Percentiles rank a stretch among this genome's conserved stretches.
Evolutionary conservation across 257 asterid species (phyloP).

Genomic region (Nicotiana tomentosiformis): DNA sequence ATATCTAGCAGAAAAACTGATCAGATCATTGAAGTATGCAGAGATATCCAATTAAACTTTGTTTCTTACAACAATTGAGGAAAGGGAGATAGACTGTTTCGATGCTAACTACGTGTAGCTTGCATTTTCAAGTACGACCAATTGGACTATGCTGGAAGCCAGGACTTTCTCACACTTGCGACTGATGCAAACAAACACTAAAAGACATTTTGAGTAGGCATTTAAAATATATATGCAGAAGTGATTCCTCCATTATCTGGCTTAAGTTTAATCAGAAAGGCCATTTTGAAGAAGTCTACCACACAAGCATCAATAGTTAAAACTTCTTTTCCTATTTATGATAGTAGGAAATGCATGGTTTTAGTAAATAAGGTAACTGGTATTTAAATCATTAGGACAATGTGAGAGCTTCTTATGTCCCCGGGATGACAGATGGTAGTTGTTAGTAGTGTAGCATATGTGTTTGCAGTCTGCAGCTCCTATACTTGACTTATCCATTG

Average conservation of each 20-base stretch:
- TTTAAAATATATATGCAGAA: neutral
- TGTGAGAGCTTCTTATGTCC: neutral
- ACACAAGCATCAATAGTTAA: neutral
- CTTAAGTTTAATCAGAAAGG: neutral
- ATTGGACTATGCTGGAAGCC: neutral
- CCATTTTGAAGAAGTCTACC: neutral
- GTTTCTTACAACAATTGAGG: neutral
- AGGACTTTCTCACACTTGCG: neutral
- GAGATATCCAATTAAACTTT: neutral
- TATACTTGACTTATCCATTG: neutral
- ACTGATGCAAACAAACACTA: neutral
- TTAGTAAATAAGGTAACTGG: neutral
- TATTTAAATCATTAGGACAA: neutral
- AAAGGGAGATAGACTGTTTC: neutral
- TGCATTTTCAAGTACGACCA: neutral
- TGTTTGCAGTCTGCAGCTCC: neutral
- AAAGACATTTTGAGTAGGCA: neutral
- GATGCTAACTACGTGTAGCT: neutral
- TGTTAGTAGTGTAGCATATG: neutral
- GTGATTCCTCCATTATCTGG: neutral
- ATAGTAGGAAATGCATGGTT: neutral
- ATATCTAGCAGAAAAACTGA: neutral
- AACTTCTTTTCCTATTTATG: neutral
- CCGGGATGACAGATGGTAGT: neutral
- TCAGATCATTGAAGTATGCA: neutral